A percentile compares a stretch with the other conserved stretches of the same genome.
Conservation (phyloP, 371 early-diverging fungal species). For the Conidiobolus incongruus region DNA sequence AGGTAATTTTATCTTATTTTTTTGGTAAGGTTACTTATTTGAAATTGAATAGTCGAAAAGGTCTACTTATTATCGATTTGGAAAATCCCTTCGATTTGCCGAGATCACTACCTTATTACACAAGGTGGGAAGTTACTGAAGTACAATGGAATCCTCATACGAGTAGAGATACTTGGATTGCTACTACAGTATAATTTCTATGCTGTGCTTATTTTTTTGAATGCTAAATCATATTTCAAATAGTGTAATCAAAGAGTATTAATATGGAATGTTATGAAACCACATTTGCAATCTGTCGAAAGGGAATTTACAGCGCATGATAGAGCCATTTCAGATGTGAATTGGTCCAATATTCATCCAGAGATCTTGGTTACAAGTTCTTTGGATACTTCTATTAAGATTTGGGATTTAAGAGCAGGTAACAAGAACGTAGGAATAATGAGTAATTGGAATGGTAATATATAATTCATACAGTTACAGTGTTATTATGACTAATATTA, state of each 20-base stretch:
- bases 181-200: constrained; percentile 38
- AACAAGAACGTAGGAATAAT: constrained; percentile 40
- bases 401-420: constrained; percentile 61
- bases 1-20: constrained; percentile 24
- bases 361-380: constrained; percentile 60
- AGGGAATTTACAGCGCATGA: constrained; percentile 46
- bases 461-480: too few species aligned
- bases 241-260: constrained; percentile 65
- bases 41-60: constrained; percentile 25
- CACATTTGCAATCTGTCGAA: constrained; percentile 31
- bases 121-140: constrained; percentile 72
- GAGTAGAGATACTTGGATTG: constrained; percentile 53
- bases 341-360: constrained; percentile 63
- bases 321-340: constrained; percentile 63
- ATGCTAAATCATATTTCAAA: neutral
- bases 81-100: constrained; percentile 51
- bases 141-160: constrained; percentile 76
- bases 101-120: constrained; percentile 47
- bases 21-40: neutral
- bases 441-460: constrained; percentile 60
- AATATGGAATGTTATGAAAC: constrained; percentile 42
- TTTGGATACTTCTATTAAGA: constrained; percentile 59
- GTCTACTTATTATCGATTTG: constrained; percentile 59
- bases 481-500: too few species aligned
- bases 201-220: neutral